Conservation (phyloP, 345 rosid genomes). For the Carallia brachiata region DNA sequence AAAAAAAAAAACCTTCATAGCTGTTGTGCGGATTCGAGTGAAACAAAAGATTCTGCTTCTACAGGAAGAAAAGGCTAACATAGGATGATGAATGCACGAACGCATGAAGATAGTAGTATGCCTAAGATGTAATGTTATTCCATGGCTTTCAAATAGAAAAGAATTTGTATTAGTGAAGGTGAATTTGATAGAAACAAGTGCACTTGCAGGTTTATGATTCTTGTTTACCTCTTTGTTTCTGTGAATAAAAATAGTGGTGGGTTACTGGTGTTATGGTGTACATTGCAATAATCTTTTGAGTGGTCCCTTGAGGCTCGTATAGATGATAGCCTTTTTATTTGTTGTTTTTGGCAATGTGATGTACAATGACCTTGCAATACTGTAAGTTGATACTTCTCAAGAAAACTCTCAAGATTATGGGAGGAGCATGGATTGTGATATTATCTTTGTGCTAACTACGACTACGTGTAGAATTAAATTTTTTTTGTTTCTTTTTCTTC, state of each 20-base stretch:
- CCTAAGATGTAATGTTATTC: slow-evolving; percentile 7
- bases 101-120: slow-evolving; percentile 8
- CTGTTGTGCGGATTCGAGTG: background rate
- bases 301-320: slow-evolving; percentile 18
- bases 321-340: slow-evolving; percentile 12
- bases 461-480: too few relatives aligned
- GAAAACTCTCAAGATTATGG: too few relatives aligned
- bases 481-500: too few relatives aligned
- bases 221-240: slow-evolving; percentile 27
- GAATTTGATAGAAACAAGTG: slow-evolving; percentile 21
- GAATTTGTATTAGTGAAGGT: slow-evolving; percentile 22
- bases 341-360: too few relatives aligned
- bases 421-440: too few relatives aligned
- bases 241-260: slow-evolving; percentile 45
- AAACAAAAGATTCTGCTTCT: slow-evolving; percentile 20
- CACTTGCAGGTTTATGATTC: slow-evolving; percentile 37
- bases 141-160: slow-evolving; percentile 4
- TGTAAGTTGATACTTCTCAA: too few relatives aligned
- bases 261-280: slow-evolving; percentile 23
- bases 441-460: too few relatives aligned
- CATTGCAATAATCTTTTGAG: slow-evolving; percentile 37
- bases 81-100: slow-evolving; percentile 7
- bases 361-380: too few relatives aligned
- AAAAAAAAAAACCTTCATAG: slow-evolving; percentile 12
- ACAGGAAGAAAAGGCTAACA: slow-evolving; percentile 17